phyloP scores from a whole-genome alignment of 2,329 filamentous ascomycete species.

The Magnaporthiopsis incrustans region DNA sequence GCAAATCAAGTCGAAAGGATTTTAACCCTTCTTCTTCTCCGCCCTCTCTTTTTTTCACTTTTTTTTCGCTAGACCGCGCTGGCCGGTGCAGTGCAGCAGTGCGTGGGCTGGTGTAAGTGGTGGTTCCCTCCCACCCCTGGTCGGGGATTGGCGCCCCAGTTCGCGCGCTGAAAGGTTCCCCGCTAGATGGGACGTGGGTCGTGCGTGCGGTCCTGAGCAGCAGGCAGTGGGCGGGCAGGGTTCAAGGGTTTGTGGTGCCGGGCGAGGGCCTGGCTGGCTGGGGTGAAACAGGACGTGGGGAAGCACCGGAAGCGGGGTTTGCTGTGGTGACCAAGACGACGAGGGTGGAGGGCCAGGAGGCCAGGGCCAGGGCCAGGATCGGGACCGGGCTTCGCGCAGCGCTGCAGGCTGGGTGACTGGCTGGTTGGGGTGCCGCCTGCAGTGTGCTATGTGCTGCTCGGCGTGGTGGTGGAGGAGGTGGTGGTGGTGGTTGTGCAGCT shows the following conservation, averaged over 20 bases:
- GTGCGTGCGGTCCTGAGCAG: not conserved
- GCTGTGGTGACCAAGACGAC: not conserved
- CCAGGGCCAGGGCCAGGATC: too few relatives aligned
- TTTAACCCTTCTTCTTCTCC: not conserved
- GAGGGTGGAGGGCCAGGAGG: too few relatives aligned
- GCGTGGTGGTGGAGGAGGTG: too few relatives aligned
- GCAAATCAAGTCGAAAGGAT: not conserved
- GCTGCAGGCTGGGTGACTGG: too few relatives aligned
- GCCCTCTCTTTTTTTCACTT: not conserved
- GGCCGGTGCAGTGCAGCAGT: not conserved
- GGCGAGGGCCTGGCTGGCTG: constrained; percentile 4
- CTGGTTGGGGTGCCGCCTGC: not conserved
- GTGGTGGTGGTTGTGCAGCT: not conserved
- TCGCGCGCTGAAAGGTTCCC: not conserved
- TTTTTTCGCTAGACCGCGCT: not conserved
- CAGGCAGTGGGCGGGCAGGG: not conserved
- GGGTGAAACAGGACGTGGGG: constrained; percentile 7
- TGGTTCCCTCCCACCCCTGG: not conserved
- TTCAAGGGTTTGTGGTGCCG: constrained; percentile 2
- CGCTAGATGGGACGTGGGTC: not conserved
- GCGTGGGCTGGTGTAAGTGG: constrained; percentile 2
- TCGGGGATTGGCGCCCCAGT: not conserved
- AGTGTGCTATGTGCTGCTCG: too few relatives aligned
- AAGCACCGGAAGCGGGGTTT: constrained; percentile 1
- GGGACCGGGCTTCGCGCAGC: too few relatives aligned